These are phyloP conservation scores for Yamadazyma akitaensis DNA, from an alignment of 805 yeast genomes.

Conservation along the genomic window DNA sequence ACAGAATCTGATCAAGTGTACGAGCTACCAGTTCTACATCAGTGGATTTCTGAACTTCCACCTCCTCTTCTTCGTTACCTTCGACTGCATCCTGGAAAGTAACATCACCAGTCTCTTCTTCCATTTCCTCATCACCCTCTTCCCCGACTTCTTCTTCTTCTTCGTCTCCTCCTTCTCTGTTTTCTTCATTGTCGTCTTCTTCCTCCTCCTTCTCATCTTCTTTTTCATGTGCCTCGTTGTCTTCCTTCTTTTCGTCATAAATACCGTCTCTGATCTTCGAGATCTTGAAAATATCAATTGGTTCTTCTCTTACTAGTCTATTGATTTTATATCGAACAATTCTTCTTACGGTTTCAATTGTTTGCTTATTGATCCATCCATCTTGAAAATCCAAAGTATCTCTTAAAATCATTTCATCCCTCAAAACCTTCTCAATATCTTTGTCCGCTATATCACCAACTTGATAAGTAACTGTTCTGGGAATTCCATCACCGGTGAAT, in stretches of 20 bases:
- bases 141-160: conserved; percentile 17
- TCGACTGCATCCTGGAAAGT: conserved; percentile 9
- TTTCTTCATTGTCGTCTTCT: conserved; percentile 15
- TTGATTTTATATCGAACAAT: conserved; percentile 71
- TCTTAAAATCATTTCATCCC: conserved; percentile 34
- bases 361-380: conserved; percentile 76
- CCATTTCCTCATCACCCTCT: conserved; percentile 18
- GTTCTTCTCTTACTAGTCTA: conserved; percentile 51
- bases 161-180: conserved; percentile 16
- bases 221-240: conserved; percentile 21
- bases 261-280: conserved; percentile 42
- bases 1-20: conserved; percentile 12
- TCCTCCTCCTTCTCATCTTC: conserved; percentile 21
- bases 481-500: conserved; percentile 71
- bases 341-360: conserved; percentile 61
- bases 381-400: conserved; percentile 48
- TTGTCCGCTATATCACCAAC: conserved; percentile 74
- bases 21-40: conserved; percentile 12
- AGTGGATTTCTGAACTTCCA: conserved; percentile 11
- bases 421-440: conserved; percentile 48
- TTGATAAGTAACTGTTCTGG: conserved; percentile 70
- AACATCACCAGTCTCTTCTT: conserved; percentile 18
- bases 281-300: conserved; percentile 40
- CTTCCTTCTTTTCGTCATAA: conserved; percentile 21
- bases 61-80: conserved; percentile 14